Evolutionary conservation across 2,329 filamentous ascomycete genomes (phyloP), one percentile per base, ranked within the genome.

Genomic region (Triangularia setosa): DNA sequence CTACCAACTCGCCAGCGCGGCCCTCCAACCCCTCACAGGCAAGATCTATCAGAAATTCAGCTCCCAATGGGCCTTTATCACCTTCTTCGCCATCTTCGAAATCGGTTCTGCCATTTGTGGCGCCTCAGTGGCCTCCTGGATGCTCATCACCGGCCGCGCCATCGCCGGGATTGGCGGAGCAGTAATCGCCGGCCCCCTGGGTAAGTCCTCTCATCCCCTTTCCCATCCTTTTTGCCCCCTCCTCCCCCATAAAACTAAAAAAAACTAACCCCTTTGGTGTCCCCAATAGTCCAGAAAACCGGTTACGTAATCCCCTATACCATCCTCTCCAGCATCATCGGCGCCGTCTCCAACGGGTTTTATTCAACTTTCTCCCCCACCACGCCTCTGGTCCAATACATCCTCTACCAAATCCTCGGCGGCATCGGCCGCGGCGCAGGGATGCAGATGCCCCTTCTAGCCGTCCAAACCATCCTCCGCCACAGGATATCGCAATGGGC

Each of bases 41-140:
- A 70, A 68, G 55, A 61, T 72, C 11, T 72, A 72, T 59, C 60
- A 62, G 59, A 66, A 65, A 14, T 67, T 71, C 63, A 67, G 44
- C 54, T 60, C 59, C 58, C 68, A 70, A 56, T 78, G 75, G 73
- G 72, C 76, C 0, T 80, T 78, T 57, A 68, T 79, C 6, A 58
- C 63, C 59, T 79, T 82, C 53, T 75, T 87, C 27, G 68, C 73
- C 35, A 62, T 85, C 48, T 87, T 88, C 66, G 83, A 87, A 69
- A 23, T 86, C 0, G 85, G 85, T 1, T 84, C 81, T 0, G 68
- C 83, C 3, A 72, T 88, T n/a, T 87, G 84, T 66, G 85, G 75
- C 62, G 67, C 78, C 59, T 80, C 84, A 0, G 74, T 70, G 0
- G 81, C 77, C 9, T 83, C 82, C 0, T 68, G 73, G 0, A 83